Evolutionary conservation across 73 alveolate genomes (phyloP).

Genomic region (Tetrahymena malaccensis): DNA sequence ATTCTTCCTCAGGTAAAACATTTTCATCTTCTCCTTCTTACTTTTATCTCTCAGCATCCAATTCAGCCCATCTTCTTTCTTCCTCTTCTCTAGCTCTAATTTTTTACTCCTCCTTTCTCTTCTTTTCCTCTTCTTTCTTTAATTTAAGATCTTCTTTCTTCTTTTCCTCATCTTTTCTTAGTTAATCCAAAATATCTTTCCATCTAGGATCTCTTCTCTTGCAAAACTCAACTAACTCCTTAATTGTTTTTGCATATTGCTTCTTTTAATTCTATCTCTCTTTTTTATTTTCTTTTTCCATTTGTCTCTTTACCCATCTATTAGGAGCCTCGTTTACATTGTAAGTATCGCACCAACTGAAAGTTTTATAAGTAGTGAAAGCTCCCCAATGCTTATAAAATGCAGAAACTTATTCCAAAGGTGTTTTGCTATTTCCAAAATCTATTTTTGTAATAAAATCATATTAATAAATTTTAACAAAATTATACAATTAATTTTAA

Average conservation of each 20-base stretch:
- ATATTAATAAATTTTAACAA: too few species aligned
- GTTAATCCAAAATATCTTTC: conserved; percentile 16
- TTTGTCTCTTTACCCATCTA: conserved; percentile 63
- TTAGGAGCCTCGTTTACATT: conserved; percentile 75
- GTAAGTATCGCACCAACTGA: conserved; percentile 72
- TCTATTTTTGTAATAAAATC: neutral
- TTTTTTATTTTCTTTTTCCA: conserved; percentile 65
- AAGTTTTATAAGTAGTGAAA: conserved; percentile 62
- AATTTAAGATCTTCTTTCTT: conserved; percentile 30
- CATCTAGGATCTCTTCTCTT: conserved; percentile 68
- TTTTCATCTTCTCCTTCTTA: conserved; percentile 38
- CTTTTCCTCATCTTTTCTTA: conserved; percentile 19
- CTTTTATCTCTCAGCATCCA: conserved; percentile 27
- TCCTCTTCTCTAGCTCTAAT: conserved; percentile 35
- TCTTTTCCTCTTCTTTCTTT: conserved; percentile 28
- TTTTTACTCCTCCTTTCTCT: conserved; percentile 38
- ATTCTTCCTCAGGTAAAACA: conserved; percentile 11
- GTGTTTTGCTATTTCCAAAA: conserved; percentile 10
- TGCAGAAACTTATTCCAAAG: conserved; percentile 40
- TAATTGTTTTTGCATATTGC: conserved; percentile 52
- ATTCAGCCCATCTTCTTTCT: conserved; percentile 37
- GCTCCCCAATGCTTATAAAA: conserved; percentile 69
- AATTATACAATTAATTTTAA: neutral
- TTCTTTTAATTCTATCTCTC: conserved; percentile 73
- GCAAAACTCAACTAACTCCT: conserved; percentile 55